Evolutionary conservation across 2,329 filamentous ascomycete species (phyloP).

Genomic region (Xylariaceae sp.): DNA sequence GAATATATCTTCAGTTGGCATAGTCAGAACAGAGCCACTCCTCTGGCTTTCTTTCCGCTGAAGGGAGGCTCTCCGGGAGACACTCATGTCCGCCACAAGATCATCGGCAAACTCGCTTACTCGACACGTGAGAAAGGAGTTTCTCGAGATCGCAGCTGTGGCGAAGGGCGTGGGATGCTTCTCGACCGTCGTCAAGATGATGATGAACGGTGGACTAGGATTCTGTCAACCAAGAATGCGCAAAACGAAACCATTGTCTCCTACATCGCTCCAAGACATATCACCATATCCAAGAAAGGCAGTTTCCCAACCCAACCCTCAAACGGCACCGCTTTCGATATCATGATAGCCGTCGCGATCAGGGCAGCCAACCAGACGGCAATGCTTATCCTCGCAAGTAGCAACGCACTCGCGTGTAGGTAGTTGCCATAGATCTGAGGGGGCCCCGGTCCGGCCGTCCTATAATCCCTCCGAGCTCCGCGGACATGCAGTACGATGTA

Average conservation of each 20-base stretch:
- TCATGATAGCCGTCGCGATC: constrained; percentile 24
- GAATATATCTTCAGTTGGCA: constrained; percentile 21
- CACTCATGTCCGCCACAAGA: constrained; percentile 17
- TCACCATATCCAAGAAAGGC: constrained; percentile 26
- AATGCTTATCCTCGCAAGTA: constrained; percentile 26
- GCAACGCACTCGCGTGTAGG: constrained; percentile 25
- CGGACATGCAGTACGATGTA: constrained; percentile 27
- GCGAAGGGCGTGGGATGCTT: constrained; percentile 24
- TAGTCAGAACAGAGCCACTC: constrained; percentile 17
- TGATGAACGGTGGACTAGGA: constrained; percentile 23
- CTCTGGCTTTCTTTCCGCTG: constrained; percentile 18
- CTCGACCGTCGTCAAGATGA: constrained; percentile 27
- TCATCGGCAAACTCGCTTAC: constrained; percentile 21
- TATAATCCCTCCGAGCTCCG: constrained; percentile 21
- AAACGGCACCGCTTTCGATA: constrained; percentile 14
- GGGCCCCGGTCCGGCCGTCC: constrained; percentile 14
- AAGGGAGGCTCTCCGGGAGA: constrained; percentile 22
- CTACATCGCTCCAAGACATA: constrained; percentile 29
- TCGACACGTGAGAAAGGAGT: constrained; percentile 21
- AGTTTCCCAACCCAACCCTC: constrained; percentile 21
- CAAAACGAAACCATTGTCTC: not conserved
- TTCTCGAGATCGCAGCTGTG: constrained; percentile 20
- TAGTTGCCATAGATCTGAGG: constrained; percentile 26
- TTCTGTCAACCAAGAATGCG: not conserved
- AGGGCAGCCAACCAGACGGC: constrained; percentile 26